Evolutionary conservation across 345 rosid genomes (phyloP), one percentile per base, ranked within the genome.

Genomic region (Eucalyptus erythrocorys): DNA sequence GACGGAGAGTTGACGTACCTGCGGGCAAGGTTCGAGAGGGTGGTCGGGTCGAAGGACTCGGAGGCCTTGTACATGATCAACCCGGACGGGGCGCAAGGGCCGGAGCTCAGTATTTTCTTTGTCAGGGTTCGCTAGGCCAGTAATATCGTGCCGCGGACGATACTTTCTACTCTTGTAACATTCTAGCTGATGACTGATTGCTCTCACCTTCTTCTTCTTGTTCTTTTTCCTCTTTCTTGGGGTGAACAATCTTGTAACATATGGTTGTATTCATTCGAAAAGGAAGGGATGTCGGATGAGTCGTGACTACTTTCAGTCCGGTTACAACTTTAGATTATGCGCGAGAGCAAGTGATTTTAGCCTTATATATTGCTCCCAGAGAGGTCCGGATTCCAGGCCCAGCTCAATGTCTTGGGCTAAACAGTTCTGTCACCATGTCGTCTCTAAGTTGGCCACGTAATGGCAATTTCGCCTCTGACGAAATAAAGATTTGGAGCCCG

Each of bases 11-110:
- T 97, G 93, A 96, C 99, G 6, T 97, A 96, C 88, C 96, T 97
- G 92, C 95, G 99, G 90, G 99, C 97, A 21, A 91, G 99, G 87
- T 97, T 97, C 86, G 98, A 97, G 50, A 92, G 97, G 91, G 98
- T 95, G 48, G 94, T 93, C 87, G 99, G 99, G 19, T 96, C 98
- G 4, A 97, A 96, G 80, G 99, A 97, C 88, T 96, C 98, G 21
- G 99, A 96, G 91, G 95, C 99, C 88, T 89, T 96, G 85, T 95
- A 97, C 90, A 97, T 97, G 99, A 96, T 96, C 59, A 97, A 97
- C 91, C 99, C 99, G 37, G 99, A 96, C 68, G 99, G 98, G 79
- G 96, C 95, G 32, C 92, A 94, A 5, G 98, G 96, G 8, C 96
- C 99, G 2, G 99, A 97, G 89, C 92, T 97, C 86, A 97, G 99